Percentiles rank a stretch among this genome's conserved stretches.
phyloP scores from a whole-genome alignment of 2,329 filamentous ascomycete species.

The Diaporthe humulicola region DNA sequence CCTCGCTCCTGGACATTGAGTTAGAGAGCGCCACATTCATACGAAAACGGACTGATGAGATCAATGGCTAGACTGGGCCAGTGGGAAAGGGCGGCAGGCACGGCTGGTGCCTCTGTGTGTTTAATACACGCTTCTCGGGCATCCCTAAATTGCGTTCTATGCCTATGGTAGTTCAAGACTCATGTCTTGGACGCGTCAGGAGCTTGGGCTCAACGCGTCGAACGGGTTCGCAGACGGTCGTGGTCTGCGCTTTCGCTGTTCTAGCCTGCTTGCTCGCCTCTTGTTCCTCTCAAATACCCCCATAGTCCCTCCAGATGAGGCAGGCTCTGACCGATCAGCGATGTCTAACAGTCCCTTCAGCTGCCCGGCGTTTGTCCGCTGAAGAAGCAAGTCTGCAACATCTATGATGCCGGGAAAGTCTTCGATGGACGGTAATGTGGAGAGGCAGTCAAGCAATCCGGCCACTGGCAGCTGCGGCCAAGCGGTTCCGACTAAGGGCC shows the following conservation, averaged over 20 bases:
- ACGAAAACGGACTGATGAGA: too few relatives aligned
- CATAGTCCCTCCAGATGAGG: background rate
- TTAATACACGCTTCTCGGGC: background rate
- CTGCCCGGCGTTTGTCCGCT: background rate
- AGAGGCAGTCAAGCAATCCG: conserved; percentile 22
- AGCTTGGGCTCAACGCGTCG: conserved; percentile 25
- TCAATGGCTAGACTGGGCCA: background rate
- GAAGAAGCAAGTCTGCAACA: conserved; percentile 16
- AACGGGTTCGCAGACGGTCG: conserved; percentile 24
- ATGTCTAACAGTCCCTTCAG: conserved; percentile 5
- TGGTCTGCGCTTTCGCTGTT: background rate
- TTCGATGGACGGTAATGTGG: conserved; percentile 32
- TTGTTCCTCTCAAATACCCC: background rate
- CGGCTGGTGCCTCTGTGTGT: background rate
- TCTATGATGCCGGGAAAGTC: conserved; percentile 25
- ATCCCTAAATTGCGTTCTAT: background rate
- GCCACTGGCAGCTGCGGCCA: background rate
- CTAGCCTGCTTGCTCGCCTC: background rate
- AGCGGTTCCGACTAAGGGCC: background rate
- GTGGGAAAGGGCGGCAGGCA: background rate
- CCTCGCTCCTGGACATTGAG: too few relatives aligned
- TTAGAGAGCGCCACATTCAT: too few relatives aligned
- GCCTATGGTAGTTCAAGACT: background rate
- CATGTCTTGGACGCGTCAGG: background rate
- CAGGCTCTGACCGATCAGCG: background rate